These are phyloP conservation scores for Saccharomycopsis phalli DNA, from an alignment of 1,139 yeast genomes.

Conservation along the genomic window DNA sequence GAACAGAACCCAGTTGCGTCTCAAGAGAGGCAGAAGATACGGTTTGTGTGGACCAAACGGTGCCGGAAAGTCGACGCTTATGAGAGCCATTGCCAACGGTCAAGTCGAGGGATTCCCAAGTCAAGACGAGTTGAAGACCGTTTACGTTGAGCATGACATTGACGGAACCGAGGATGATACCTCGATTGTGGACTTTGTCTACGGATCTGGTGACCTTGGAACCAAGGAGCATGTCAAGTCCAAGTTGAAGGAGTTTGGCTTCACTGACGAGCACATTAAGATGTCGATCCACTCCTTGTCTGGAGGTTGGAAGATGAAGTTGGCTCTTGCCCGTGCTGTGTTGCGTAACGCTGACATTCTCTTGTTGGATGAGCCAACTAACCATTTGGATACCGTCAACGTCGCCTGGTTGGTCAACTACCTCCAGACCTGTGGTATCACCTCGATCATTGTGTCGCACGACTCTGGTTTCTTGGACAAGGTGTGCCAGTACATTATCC, in stretches of 20 bases:
- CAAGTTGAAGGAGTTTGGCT: constrained; percentile 80
- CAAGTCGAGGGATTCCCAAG: constrained; percentile 99
- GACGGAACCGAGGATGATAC: constrained; percentile 95
- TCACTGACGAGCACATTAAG: constrained; percentile 63
- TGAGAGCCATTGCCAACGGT: constrained; percentile 99
- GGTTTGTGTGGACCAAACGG: constrained; percentile 99
- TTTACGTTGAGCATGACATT: constrained; percentile 98
- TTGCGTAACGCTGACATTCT: constrained; percentile 97
- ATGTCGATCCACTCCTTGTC: constrained; percentile 95
- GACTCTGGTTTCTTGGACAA: constrained; percentile 99
- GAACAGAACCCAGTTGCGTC: constrained; percentile 98
- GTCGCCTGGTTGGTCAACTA: constrained; percentile 99
- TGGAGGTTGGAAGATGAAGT: constrained; percentile 99
- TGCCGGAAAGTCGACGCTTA: constrained; percentile 99
- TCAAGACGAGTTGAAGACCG: constrained; percentile 97
- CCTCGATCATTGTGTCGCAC: constrained; percentile 97
- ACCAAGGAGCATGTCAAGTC: constrained; percentile 58
- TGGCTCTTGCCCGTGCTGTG: constrained; percentile 98
- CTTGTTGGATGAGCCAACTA: constrained; percentile 98
- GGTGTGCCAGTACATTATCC: constrained; percentile 95
- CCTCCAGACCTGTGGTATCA: constrained; percentile 96
- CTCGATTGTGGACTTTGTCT: constrained; percentile 83
- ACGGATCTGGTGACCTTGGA: constrained; percentile 75
- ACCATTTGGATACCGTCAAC: constrained; percentile 98
- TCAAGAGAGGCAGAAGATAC: constrained; percentile 98